Conservation (phyloP, 2,329 filamentous ascomycete genomes). For the Beauveria brongniartii region DNA sequence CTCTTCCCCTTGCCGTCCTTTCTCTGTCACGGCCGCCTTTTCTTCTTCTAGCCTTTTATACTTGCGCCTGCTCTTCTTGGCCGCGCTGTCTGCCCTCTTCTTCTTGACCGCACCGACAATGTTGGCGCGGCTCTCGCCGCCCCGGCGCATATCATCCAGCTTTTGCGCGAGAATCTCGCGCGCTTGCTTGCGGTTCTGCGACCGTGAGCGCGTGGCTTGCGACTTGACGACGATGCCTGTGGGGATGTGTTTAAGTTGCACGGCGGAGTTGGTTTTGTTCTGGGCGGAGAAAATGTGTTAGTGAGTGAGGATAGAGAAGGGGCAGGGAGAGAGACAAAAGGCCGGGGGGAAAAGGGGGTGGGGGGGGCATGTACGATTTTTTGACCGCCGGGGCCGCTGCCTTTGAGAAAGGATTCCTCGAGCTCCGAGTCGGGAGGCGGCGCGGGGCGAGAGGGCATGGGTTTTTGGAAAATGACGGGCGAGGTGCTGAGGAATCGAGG, state of each 20-base stretch:
- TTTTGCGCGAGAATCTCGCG: constrained; percentile 67
- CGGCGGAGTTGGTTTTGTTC: constrained; percentile 96
- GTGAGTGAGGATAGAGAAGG: neutral
- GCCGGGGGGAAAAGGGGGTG: too few relatives aligned
- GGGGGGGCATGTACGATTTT: constrained; percentile 60
- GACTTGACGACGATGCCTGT: constrained; percentile 92
- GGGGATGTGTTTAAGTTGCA: constrained; percentile 83
- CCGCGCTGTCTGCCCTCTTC: constrained; percentile 65
- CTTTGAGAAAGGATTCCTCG: constrained; percentile 79
- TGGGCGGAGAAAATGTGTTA: constrained; percentile 20
- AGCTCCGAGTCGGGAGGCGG: constrained; percentile 71
- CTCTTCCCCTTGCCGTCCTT: neutral
- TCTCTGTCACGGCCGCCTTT: constrained; percentile 22
- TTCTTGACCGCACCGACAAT: constrained; percentile 56
- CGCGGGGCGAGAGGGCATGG: constrained; percentile 64
- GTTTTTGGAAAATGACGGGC: constrained; percentile 39
- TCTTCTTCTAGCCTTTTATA: constrained; percentile 55
- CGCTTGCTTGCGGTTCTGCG: constrained; percentile 82
- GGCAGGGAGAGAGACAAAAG: neutral
- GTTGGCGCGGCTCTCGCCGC: constrained; percentile 57
- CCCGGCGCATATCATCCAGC: constrained; percentile 65
- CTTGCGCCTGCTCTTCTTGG: constrained; percentile 78
- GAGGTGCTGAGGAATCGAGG: constrained; percentile 25
- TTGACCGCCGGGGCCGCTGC: constrained; percentile 86
- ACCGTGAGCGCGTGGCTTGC: constrained; percentile 80